Percentiles rank a stretch among this genome's conserved stretches.
Evolutionary conservation across 164 flowering plant species (phyloP).

Genomic region (Tinospora cordifolia): DNA sequence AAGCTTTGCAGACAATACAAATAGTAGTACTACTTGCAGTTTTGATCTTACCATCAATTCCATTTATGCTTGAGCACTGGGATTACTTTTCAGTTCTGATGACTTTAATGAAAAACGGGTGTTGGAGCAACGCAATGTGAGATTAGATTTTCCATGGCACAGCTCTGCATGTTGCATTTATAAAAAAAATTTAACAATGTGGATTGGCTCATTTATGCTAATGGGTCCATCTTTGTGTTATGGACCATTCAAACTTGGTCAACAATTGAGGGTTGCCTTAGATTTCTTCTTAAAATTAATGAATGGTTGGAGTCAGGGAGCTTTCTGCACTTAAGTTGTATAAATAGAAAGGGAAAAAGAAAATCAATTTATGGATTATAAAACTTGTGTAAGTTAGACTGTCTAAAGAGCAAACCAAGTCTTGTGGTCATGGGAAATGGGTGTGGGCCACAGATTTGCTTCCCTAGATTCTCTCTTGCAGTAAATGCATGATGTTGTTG

Average conservation of each 20-base stretch:
- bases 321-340: background rate
- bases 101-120: too few relatives aligned
- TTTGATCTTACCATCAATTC: too few relatives aligned
- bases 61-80: too few relatives aligned
- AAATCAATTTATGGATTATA: background rate
- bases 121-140: background rate
- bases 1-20: too few relatives aligned
- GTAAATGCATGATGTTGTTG: background rate
- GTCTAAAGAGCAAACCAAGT: background rate
- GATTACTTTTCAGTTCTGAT: too few relatives aligned
- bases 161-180: background rate
- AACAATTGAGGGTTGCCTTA: background rate
- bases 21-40: too few relatives aligned
- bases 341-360: too few relatives aligned
- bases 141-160: background rate
- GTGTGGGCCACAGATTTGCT: background rate
- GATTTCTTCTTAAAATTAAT: background rate
- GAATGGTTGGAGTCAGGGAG: background rate
- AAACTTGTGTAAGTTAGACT: background rate
- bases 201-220: background rate
- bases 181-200: background rate
- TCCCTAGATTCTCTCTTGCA: slow-evolving; percentile 3
- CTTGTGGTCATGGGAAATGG: background rate
- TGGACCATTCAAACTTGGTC: background rate
- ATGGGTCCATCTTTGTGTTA: background rate